Conservation (phyloP, 139 green algal species). For the Picochlorum sp. region DNA sequence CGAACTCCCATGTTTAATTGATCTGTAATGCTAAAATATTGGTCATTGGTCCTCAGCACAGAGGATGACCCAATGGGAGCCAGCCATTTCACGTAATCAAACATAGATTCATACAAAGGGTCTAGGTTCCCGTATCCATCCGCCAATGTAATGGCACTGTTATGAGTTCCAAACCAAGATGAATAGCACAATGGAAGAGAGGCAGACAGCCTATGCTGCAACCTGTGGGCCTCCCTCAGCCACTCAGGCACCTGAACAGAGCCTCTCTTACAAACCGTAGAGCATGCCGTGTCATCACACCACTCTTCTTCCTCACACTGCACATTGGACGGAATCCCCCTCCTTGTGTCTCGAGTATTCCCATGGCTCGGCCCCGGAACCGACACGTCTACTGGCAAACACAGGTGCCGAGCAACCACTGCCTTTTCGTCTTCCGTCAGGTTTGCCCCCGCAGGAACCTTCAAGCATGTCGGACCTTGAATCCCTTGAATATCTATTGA, state of each 20-base stretch:
- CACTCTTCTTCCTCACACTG: constrained; percentile 26
- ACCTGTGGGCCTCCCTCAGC: constrained; percentile 30
- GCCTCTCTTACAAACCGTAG: constrained; percentile 47
- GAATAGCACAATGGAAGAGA: constrained; percentile 40
- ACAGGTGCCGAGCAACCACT: background rate
- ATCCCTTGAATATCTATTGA: too few relatives aligned
- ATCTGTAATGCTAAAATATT: constrained; percentile 60
- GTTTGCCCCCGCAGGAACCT: background rate
- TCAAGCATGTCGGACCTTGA: too few relatives aligned
- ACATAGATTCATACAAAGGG: constrained; percentile 39
- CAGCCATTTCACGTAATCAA: constrained; percentile 44
- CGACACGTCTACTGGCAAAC: too few relatives aligned
- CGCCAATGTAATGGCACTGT: constrained; percentile 61
- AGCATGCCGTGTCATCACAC: constrained; percentile 32
- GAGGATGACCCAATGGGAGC: constrained; percentile 6
- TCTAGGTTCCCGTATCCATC: constrained; percentile 72
- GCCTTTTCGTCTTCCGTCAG: background rate
- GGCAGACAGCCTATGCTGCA: constrained; percentile 36
- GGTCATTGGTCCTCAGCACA: constrained; percentile 58
- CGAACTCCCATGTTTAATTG: constrained; percentile 68
- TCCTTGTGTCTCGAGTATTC: background rate
- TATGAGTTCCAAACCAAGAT: constrained; percentile 58
- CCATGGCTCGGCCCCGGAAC: background rate
- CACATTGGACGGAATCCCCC: constrained; percentile 32
- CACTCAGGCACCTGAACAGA: constrained; percentile 46